These are phyloP conservation scores for Aspergillus aculeatus DNA, from an alignment of 2,329 filamentous ascomycete genomes.

Conservation along the genomic window DNA sequence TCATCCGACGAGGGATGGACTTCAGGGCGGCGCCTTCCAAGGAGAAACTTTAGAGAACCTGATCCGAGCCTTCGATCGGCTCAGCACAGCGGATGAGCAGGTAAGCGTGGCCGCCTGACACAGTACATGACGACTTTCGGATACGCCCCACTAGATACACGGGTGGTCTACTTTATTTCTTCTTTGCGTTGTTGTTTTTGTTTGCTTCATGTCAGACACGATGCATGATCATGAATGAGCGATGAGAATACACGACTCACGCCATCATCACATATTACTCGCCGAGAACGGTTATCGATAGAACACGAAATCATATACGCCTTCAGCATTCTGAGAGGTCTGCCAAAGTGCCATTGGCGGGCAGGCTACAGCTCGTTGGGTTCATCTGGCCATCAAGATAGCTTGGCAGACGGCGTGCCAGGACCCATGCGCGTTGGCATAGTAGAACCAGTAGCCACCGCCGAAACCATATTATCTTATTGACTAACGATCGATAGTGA, in stretches of 20 bases:
- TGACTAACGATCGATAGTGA: not conserved
- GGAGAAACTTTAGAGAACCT: not conserved
- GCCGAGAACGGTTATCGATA: not conserved
- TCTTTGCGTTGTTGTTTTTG: not conserved
- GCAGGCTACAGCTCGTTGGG: not conserved
- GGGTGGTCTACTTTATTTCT: not conserved
- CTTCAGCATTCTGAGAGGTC: not conserved
- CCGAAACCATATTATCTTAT: not conserved
- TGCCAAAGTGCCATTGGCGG: not conserved
- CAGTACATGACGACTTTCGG: not conserved
- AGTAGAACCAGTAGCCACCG: not conserved
- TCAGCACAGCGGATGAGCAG: not conserved
- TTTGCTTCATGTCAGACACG: not conserved
- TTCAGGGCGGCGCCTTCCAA: not conserved
- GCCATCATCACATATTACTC: not conserved
- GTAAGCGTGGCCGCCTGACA: not conserved
- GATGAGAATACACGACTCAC: constrained; percentile 6
- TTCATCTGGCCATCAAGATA: not conserved
- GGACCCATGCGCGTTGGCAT: not conserved
- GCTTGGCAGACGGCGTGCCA: not conserved
- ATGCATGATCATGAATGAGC: not conserved
- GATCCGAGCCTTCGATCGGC: constrained; percentile 1
- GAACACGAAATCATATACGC: not conserved
- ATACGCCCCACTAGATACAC: not conserved
- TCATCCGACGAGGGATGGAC: not conserved